phyloP scores from a whole-genome alignment of 164 flowering plant species.

The Vitis rotundifolia region DNA sequence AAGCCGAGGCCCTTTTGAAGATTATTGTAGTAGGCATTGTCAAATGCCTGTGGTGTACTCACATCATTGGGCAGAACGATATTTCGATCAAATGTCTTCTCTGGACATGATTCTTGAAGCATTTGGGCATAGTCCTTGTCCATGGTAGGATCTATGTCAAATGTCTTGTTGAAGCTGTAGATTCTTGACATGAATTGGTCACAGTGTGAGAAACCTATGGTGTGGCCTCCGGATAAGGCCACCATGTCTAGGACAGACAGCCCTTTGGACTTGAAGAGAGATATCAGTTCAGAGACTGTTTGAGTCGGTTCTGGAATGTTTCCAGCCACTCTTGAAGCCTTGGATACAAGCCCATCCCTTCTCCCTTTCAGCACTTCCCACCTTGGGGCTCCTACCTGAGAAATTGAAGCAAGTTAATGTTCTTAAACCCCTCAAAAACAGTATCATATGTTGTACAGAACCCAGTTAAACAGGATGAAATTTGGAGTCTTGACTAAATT shows the following conservation, averaged over 20 bases:
- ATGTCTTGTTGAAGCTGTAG: not conserved
- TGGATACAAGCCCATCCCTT: slow-evolving; percentile 2
- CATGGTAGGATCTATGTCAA: not conserved
- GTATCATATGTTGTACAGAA: too few species aligned
- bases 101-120: not conserved
- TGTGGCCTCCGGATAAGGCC: slow-evolving; percentile 11
- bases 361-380: slow-evolving; percentile 9
- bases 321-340: not conserved
- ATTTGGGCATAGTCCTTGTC: not conserved
- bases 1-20: not conserved
- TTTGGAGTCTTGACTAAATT: too few species aligned
- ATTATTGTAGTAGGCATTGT: slow-evolving; percentile 1
- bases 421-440: too few species aligned
- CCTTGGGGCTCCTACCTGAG: not conserved
- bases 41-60: not conserved
- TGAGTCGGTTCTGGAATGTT: not conserved
- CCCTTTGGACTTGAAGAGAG: slow-evolving; percentile 3
- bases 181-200: not conserved
- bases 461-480: too few species aligned
- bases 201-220: slow-evolving; percentile 6
- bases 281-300: not conserved
- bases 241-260: not conserved
- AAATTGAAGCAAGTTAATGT: not conserved
- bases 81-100: not conserved
- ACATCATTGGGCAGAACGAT: not conserved